Conservation (phyloP, 2,329 filamentous ascomycete species). For the Dactylellina leptospora region DNA sequence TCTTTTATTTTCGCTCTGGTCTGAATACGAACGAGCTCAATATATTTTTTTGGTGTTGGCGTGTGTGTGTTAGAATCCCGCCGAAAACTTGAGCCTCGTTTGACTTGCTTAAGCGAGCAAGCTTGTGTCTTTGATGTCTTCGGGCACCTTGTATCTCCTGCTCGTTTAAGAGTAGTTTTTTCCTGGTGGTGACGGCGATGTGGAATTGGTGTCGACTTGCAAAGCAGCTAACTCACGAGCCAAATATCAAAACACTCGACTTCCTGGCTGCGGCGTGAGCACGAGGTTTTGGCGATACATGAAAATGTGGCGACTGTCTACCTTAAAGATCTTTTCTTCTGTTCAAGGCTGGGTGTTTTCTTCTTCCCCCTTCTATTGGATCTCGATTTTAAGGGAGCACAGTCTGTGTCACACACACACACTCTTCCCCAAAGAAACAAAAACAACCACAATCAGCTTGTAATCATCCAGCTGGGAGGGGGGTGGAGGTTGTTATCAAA, state of each 20-base stretch:
- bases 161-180: conserved; percentile 5
- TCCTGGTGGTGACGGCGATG: background rate
- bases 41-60: conserved; percentile 14
- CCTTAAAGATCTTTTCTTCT: conserved; percentile 30
- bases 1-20: background rate
- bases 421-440: conserved; percentile 9
- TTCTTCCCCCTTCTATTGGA: background rate
- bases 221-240: background rate
- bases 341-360: background rate
- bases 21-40: background rate
- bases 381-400: background rate
- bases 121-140: conserved; percentile 16
- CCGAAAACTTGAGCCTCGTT: conserved; percentile 30
- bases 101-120: conserved; percentile 49
- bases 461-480: conserved; percentile 1
- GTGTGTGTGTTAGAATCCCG: conserved; percentile 12
- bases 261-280: background rate
- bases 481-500: background rate
- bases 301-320: conserved; percentile 25
- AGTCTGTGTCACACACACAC: conserved; percentile 34
- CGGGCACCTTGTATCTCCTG: conserved; percentile 14
- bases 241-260: too few relatives aligned
- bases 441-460: conserved; percentile 17
- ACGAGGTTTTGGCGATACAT: background rate
- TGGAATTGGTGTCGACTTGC: background rate